Evolutionary conservation across 2,329 filamentous ascomycete genomes (phyloP), one percentile per base, ranked within the genome.

Genomic region (Coleophoma eucalyptorum): DNA sequence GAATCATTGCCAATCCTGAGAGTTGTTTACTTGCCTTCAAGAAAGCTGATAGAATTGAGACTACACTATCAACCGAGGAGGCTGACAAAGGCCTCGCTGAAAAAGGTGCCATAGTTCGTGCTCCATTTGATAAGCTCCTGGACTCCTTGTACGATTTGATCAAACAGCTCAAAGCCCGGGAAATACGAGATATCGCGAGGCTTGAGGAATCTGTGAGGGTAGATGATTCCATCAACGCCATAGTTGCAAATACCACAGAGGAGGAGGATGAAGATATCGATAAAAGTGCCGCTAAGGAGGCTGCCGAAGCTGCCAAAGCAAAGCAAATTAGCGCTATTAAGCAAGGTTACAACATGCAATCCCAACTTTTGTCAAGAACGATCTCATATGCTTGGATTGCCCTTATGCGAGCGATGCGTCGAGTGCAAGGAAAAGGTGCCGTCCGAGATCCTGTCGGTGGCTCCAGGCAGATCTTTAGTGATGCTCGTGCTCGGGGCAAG

Each of bases 301-400:
- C 70, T 1, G 74, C 72, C 50, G 71, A 75, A 46, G 58, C 56
- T 10, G 76, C 75, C 3, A 83, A 82, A 55, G 77, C 80, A 13
- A 84, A 81, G 48, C 82, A 86, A 57, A 77, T 83, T 43, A 73
- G 78, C 47, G 76, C 78, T 15, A 77, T 87, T 19, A 76, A 82
- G 62, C 80, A 87, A 53, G 84, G 84, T 11, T 87, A 89, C 63
- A 80, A 83, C 7, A 79, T 80, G 5, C 90, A 96, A 63, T 83
- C 86, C 33, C 84, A 87, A 26, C 76, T 88, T 15, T 78, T 97
- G 19, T 93, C 88, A 40, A 86, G 87, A 60, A 93, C 90, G 1
- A 86, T 99, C 50, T 96, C 94, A 0, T 92, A 90, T 62, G 86
- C 91, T 4, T 99, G 94, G 94, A 95, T 97, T 63, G 90, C 91